These are phyloP conservation scores for Phytophthora pinifolia DNA, from an alignment of 352 stramenopile genomes.

Conservation along the genomic window DNA sequence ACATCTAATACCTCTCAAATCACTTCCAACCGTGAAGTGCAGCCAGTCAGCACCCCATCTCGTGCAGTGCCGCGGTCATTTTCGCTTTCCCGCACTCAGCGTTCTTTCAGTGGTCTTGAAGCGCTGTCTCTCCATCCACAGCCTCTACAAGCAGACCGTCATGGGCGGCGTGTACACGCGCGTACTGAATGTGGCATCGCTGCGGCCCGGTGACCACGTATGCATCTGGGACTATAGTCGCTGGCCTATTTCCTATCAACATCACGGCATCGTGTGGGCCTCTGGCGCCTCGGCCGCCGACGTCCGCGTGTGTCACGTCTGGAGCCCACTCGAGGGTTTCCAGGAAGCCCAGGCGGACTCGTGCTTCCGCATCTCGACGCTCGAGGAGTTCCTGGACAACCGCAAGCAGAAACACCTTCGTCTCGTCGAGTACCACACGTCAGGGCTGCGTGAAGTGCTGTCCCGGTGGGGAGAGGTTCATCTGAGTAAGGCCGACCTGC, in stretches of 20 bases:
- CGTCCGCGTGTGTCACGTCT: slow-evolving; percentile 83
- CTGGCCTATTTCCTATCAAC: slow-evolving; percentile 85
- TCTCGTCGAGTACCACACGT: slow-evolving; percentile 88
- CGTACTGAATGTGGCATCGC: slow-evolving; percentile 66
- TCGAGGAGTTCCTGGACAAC: slow-evolving; percentile 80
- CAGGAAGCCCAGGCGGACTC: slow-evolving; percentile 80
- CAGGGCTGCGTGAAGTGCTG: slow-evolving; percentile 70
- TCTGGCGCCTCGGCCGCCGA: slow-evolving; percentile 63
- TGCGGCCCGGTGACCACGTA: slow-evolving; percentile 83
- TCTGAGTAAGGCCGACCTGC: slow-evolving; percentile 77
- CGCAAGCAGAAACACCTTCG: slow-evolving; percentile 61
- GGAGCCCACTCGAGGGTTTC: slow-evolving; percentile 77
- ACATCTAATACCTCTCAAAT: too few relatives aligned
- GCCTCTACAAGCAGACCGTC: not conserved
- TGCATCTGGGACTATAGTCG: slow-evolving; percentile 86
- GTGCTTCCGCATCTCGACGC: slow-evolving; percentile 85
- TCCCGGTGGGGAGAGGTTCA: slow-evolving; percentile 88
- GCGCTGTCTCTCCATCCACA: slow-evolving; percentile 2
- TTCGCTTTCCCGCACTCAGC: slow-evolving; percentile 7
- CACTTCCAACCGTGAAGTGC: too few relatives aligned
- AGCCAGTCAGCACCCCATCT: too few relatives aligned
- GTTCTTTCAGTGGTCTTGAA: slow-evolving; percentile 11
- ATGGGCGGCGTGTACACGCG: slow-evolving; percentile 85
- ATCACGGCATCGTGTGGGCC: slow-evolving; percentile 85
- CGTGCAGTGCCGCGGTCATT: slow-evolving; percentile 14